Base-by-base conservation (phyloP, 148 eudicot species). In the Beta vulgaris region DNA sequence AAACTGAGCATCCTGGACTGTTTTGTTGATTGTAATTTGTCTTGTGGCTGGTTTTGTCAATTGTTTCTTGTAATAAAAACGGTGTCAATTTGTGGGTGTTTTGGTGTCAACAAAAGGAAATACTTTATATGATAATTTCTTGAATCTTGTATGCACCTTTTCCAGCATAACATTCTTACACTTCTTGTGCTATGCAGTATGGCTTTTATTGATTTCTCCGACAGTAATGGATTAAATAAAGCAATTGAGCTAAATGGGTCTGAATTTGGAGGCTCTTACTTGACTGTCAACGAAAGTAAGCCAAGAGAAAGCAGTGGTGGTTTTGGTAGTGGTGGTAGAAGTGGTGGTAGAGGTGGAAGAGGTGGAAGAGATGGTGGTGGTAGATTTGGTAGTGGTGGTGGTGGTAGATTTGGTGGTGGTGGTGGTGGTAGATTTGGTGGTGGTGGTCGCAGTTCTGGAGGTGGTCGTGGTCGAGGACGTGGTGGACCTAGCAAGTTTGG, bases 161-260 rank as follows among this genome's bases (percentile, higher is more conserved):
- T 58, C 5, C 60, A 10, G 1, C 60, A 48, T 34, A 7, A 31
- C 18, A 34, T 28, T 32, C 60, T 36, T 57, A n/a, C 14, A 16
- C 13, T 16, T 58, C 10, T 7, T 39, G 23, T 58, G 73, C 32
- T 21, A 29, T 79, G 77, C 91, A 92, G 98, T 81, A 61, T 84
- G 31, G 93, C 96, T 3, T 90, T 83, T 66, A 61, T 93, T 2
- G 93, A 91, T 51, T 93, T 93, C 46, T 32, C 76, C 4, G 87
- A 88, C 62, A 72, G 32, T 14, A 77, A 71, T 26, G 75, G 80
- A 1, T 72, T 88, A 2, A 89, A 81, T 76, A 81, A 79, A 66
- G 98, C 98, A 19, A 71, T 91, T 39, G 89, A 83, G 59, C 77
- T 82, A 14, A 48, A 82, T 29, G 86, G 86, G 18, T 79, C 93